Conservation (phyloP, 768 basidiomycete genomes). For the Strobilomyces dryophilus region DNA sequence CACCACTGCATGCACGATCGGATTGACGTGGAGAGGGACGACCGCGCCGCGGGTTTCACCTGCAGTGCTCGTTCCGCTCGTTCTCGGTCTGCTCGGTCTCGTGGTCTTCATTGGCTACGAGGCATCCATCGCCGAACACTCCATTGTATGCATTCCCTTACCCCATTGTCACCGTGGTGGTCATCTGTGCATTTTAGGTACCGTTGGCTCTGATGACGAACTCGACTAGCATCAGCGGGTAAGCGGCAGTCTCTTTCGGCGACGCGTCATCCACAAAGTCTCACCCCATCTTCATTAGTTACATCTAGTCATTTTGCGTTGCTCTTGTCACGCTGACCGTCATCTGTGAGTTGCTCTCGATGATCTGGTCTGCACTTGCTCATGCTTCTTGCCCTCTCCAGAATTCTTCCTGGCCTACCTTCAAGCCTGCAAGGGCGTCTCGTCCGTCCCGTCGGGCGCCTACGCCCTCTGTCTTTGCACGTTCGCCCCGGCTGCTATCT, state of each 20-base stretch:
- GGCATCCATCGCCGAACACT: slow-evolving; percentile 26
- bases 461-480: slow-evolving; percentile 35
- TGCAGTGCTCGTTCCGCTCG: slow-evolving; percentile 39
- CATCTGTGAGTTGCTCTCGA: slow-evolving; percentile 16
- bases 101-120: slow-evolving; percentile 38
- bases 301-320: slow-evolving; percentile 30
- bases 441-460: slow-evolving; percentile 34
- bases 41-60: slow-evolving; percentile 38
- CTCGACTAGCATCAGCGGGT: slow-evolving; percentile 30
- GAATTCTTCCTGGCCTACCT: slow-evolving; percentile 38
- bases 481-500: slow-evolving; percentile 37
- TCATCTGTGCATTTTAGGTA: slow-evolving; percentile 19
- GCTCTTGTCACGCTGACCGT: slow-evolving; percentile 17
- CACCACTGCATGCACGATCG: slow-evolving; percentile 28
- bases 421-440: slow-evolving; percentile 36
- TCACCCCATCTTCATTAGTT: slow-evolving; percentile 10
- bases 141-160: slow-evolving; percentile 27
- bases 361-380: background rate
- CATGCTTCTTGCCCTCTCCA: slow-evolving; percentile 10
- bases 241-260: background rate
- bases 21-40: slow-evolving; percentile 41
- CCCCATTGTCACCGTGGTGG: background rate
- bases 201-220: slow-evolving; percentile 31
- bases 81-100: slow-evolving; percentile 37
- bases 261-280: too few species aligned